Conservation (phyloP, 2,329 filamentous ascomycete species). For the Xylaria sp. region DNA sequence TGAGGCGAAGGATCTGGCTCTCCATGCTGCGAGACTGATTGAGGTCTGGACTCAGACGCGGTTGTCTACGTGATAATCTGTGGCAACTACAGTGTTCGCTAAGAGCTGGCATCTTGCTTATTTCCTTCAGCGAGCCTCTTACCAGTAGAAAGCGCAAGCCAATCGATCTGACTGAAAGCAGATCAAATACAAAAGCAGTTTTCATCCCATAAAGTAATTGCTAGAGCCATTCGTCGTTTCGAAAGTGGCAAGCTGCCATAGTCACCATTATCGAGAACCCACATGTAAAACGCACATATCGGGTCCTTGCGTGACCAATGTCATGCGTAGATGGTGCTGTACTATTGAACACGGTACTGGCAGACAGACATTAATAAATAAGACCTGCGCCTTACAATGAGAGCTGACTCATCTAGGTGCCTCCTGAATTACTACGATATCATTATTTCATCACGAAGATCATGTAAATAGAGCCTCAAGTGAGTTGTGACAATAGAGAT, state of each 20-base stretch:
- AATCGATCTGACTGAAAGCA: not conserved
- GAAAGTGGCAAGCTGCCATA: not conserved
- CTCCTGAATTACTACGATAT: not conserved
- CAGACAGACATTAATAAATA: not conserved
- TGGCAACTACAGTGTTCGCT: not conserved
- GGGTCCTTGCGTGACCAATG: not conserved
- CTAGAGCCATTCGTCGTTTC: not conserved
- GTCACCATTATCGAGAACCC: not conserved
- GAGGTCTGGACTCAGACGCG: conserved; percentile 41
- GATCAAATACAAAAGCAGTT: not conserved
- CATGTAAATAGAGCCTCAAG: not conserved
- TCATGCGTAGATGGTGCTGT: not conserved
- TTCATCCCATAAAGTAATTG: not conserved
- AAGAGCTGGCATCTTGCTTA: not conserved
- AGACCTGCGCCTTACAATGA: not conserved
- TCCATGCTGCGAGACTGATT: conserved; percentile 45
- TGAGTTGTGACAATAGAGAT: not conserved
- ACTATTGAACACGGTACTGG: not conserved
- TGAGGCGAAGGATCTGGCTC: conserved; percentile 41
- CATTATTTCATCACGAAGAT: not conserved
- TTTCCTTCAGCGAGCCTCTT: not conserved
- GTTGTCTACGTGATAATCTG: conserved; percentile 22
- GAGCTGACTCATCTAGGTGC: not conserved
- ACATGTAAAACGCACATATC: not conserved
- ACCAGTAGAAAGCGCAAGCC: no score